Evolutionary conservation across 768 basidiomycete genomes (phyloP).

Genomic region (Phlebiopsis flavidoalba): DNA sequence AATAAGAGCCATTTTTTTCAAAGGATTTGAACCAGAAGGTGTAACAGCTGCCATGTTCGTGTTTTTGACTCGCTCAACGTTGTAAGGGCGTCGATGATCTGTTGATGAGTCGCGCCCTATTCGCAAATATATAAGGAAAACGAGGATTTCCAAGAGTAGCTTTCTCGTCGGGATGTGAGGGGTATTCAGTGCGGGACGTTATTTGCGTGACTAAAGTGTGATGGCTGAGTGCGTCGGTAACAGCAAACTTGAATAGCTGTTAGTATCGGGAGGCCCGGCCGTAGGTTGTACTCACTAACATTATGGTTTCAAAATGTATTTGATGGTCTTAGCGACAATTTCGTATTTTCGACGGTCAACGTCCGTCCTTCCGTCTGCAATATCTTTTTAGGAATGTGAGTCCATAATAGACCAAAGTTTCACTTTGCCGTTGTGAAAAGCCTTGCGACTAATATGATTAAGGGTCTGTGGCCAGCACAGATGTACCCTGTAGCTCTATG

Average conservation of each 20-base stretch:
- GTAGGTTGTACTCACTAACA: slow-evolving; percentile 30
- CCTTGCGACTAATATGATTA: slow-evolving; percentile 69
- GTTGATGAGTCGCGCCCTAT: slow-evolving; percentile 50
- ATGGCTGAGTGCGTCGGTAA: slow-evolving; percentile 69
- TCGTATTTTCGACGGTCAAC: slow-evolving; percentile 79
- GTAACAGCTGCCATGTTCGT: slow-evolving; percentile 55
- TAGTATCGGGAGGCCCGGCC: slow-evolving; percentile 1
- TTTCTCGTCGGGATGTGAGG: slow-evolving; percentile 76
- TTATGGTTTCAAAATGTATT: slow-evolving; percentile 69
- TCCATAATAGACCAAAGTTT: slow-evolving; percentile 4
- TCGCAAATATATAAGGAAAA: slow-evolving; percentile 68
- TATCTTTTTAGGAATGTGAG: neutral
- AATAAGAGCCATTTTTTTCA: slow-evolving; percentile 62
- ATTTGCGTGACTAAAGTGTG: slow-evolving; percentile 73
- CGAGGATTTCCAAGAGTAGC: slow-evolving; percentile 71
- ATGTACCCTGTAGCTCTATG: slow-evolving; percentile 71
- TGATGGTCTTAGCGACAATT: slow-evolving; percentile 82
- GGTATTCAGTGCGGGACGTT: slow-evolving; percentile 75
- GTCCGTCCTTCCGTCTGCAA: slow-evolving; percentile 45
- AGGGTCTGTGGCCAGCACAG: slow-evolving; percentile 80
- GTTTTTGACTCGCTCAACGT: slow-evolving; percentile 62
- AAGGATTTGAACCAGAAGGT: slow-evolving; percentile 88
- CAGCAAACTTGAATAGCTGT: slow-evolving; percentile 45
- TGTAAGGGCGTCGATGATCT: slow-evolving; percentile 75
- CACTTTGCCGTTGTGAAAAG: slow-evolving; percentile 52